Evolutionary conservation across 768 basidiomycete genomes (phyloP), one percentile per base, ranked within the genome.

Genomic region (Phlebiopsis flavidoalba): DNA sequence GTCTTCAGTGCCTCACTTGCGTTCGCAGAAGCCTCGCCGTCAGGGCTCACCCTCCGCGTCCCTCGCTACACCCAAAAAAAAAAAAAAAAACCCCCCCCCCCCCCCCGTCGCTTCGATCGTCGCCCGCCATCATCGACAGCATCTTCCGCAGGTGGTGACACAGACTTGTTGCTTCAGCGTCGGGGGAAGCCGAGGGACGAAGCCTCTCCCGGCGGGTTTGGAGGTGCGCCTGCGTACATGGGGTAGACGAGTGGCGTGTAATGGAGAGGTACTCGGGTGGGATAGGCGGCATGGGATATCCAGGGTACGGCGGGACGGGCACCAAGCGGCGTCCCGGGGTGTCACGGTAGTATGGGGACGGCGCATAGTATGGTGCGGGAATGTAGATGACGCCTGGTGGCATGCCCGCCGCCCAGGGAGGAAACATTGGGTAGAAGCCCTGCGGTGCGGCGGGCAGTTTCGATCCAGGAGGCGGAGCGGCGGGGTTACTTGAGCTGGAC

Each of bases 351-450:
- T 63, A 61, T 8, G 59, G 61, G 14, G 64, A 45, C 14, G 64
- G 51, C 19, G 57, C 54, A 35, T 61, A 60, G 56, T 58, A 63
- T 31, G 40, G 46, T 14, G 54, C 36, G 17, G 46, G 22, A 24
- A 49, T 33, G 35, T 62, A 52, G 51, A 59, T 73, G 4, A 83
- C 73, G 8, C 82, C 77, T 36, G 84, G 85, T 33, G 52, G 52
- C 52, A 35, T 35, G 31, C 52, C 52, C 12, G 26, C 12, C 8
- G 26, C 50, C 31, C 35, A 53, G 31, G 52, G 52, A 26, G 52
- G 31, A 33, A 53, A n/a, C 52, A 53, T n/a, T 17, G 52, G 52
- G 33, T 53, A 53, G 31, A 53, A 8, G 2, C 31, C 33, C n/a
- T 12, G 40, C 12, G 40, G 12, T 8, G 52, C 17, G 8, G 50